Conservation (phyloP, 331 rosid genomes). For the Arachis monticola region DNA sequence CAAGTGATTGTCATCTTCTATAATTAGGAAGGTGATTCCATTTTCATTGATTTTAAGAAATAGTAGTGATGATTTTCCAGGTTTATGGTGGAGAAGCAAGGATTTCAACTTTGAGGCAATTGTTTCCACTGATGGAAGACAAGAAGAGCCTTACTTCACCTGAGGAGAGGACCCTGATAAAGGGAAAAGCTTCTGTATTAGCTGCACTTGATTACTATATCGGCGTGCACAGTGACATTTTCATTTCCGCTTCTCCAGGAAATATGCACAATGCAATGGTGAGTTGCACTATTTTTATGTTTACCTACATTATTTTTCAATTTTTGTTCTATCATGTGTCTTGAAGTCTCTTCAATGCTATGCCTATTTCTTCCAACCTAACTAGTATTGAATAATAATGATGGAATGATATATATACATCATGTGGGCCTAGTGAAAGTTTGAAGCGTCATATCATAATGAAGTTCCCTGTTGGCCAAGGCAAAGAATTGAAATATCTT, state of each 20-base stretch:
- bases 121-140: slow-evolving; percentile 91
- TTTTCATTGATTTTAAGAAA: background rate
- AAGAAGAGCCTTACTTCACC: slow-evolving; percentile 87
- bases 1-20: slow-evolving; percentile 7
- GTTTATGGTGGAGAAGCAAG: slow-evolving; percentile 93
- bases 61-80: slow-evolving; percentile 46
- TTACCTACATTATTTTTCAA: slow-evolving; percentile 8
- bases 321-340: slow-evolving; percentile 20
- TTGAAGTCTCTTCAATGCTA: slow-evolving; percentile 10
- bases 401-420: slow-evolving; percentile 1
- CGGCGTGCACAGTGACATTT: slow-evolving; percentile 81
- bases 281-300: slow-evolving; percentile 46
- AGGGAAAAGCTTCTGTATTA: slow-evolving; percentile 85
- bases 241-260: slow-evolving; percentile 94
- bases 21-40: slow-evolving; percentile 20
- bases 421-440: slow-evolving; percentile 28
- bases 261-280: slow-evolving; percentile 97
- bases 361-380: slow-evolving; percentile 19
- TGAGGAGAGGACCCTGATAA: slow-evolving; percentile 67
- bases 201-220: slow-evolving; percentile 91
- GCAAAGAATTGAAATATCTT: background rate
- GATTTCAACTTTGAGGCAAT: slow-evolving; percentile 64
- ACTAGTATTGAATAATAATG: slow-evolving; percentile 5
- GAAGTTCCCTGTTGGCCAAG: slow-evolving; percentile 12
- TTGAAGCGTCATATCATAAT: slow-evolving; percentile 13